Evolutionary conservation across 225 moss, liverwort and hornwort species (phyloP).

Genomic region (Physcomitrellopsis africana): DNA sequence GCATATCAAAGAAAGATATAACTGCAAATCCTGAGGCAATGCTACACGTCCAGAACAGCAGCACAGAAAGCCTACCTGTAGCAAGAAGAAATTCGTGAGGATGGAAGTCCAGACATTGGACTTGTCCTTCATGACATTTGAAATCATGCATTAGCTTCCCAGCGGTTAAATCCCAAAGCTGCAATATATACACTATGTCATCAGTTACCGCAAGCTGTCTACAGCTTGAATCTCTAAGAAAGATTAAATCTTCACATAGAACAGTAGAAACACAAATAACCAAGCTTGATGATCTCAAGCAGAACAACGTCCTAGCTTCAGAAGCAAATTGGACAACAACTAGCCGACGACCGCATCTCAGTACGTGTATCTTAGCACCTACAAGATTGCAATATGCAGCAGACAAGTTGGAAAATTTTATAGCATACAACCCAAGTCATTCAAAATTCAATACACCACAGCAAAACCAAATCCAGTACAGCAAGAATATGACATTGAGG

Average conservation of each 20-base stretch:
- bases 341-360: neutral
- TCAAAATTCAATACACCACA: constrained; percentile 13
- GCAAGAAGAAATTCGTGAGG: constrained; percentile 96
- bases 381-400: too few species aligned
- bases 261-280: neutral
- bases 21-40: neutral
- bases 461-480: neutral
- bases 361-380: too few species aligned
- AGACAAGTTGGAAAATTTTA: too few species aligned
- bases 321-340: neutral
- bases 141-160: constrained; percentile 98
- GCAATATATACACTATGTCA: constrained; percentile 29
- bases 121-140: constrained; percentile 88
- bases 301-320: neutral
- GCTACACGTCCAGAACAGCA: neutral
- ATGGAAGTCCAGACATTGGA: constrained; percentile 92
- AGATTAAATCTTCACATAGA: neutral
- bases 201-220: constrained; percentile 20
- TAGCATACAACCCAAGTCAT: neutral
- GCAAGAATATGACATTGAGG: neutral
- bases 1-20: constrained; percentile 1
- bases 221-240: constrained; percentile 1
- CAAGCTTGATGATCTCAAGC: neutral
- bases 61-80: constrained; percentile 53
- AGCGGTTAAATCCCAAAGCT: constrained; percentile 98